phyloP scores from a whole-genome alignment of 83 land plant species.

The Diphasiastrum complanatum region DNA sequence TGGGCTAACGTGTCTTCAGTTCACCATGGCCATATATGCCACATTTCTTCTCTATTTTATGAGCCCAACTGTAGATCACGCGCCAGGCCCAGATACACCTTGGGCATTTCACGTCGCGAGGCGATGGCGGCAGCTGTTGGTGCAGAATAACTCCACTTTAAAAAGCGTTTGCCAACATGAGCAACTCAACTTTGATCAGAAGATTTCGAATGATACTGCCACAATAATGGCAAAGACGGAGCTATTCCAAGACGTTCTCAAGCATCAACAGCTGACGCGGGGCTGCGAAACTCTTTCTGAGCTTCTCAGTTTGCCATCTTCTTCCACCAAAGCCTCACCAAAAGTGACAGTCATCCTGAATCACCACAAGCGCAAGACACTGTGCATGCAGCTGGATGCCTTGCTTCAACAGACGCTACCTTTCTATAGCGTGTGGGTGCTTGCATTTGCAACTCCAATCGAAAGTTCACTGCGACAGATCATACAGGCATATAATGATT shows the following conservation, averaged over 20 bases:
- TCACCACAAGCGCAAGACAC: conserved; percentile 16
- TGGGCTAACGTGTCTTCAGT: conserved; percentile 73
- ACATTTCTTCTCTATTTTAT: conserved; percentile 86
- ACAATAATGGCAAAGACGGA: conserved; percentile 1
- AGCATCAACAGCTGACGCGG: conserved; percentile 10
- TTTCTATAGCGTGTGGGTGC: conserved; percentile 18
- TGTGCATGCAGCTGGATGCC: conserved; percentile 13
- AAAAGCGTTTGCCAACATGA: too few species aligned
- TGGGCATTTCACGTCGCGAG: conserved; percentile 65
- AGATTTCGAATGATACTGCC: conserved; percentile 3
- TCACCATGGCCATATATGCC: conserved; percentile 82
- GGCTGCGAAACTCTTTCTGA: conserved; percentile 16
- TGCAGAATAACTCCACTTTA: too few species aligned
- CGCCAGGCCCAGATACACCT: conserved; percentile 48
- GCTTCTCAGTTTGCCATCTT: conserved; percentile 10
- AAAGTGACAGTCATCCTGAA: conserved; percentile 17
- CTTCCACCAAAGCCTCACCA: neutral
- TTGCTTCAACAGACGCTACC: conserved; percentile 10
- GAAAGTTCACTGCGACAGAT: conserved; percentile 4
- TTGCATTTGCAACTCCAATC: conserved; percentile 8
- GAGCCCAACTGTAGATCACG: conserved; percentile 78
- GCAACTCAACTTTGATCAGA: conserved; percentile 14
- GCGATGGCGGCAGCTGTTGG: too few species aligned
- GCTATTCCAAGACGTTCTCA: conserved; percentile 4
- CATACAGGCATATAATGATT: conserved; percentile 14